A percentile compares a stretch with the other conserved stretches of the same genome.
Conservation (phyloP, 176 grass and related monocot species). For the Carex parvula region DNA sequence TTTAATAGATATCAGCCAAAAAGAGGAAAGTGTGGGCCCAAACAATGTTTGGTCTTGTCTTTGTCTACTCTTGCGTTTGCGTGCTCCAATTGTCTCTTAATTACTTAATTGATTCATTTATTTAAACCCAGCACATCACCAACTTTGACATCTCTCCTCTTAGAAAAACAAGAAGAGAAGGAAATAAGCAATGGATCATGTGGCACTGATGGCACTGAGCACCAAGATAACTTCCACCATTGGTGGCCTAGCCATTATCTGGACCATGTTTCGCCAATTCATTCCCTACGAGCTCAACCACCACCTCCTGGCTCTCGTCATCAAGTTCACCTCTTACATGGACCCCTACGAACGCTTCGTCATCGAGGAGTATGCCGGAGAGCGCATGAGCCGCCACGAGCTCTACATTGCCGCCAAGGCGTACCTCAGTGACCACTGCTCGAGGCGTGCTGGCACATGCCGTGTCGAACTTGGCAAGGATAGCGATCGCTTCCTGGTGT, state of each 20-base stretch:
- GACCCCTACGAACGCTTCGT: conserved; percentile 26
- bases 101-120: no score
- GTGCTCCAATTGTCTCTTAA: no score
- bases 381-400: conserved; percentile 23
- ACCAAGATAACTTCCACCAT: conserved; percentile 19
- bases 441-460: not conserved
- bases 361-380: conserved; percentile 25
- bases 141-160: not conserved
- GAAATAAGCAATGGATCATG: not conserved
- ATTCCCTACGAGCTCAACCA: conserved; percentile 15
- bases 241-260: conserved; percentile 19
- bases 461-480: conserved; percentile 26
- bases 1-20: not conserved
- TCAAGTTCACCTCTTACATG: not conserved
- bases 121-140: not conserved
- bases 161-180: not conserved
- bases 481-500: conserved; percentile 9
- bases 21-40: not conserved
- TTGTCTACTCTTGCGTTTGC: no score
- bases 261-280: conserved; percentile 24
- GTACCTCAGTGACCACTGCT: conserved; percentile 27
- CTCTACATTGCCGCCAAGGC: conserved; percentile 21
- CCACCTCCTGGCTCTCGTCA: not conserved
- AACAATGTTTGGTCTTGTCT: no score
- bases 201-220: not conserved